A percentile compares a stretch with the other conserved stretches of the same genome.
Conservation (phyloP, 2,329 filamentous ascomycete genomes). For the Fonsecaea nubica region DNA sequence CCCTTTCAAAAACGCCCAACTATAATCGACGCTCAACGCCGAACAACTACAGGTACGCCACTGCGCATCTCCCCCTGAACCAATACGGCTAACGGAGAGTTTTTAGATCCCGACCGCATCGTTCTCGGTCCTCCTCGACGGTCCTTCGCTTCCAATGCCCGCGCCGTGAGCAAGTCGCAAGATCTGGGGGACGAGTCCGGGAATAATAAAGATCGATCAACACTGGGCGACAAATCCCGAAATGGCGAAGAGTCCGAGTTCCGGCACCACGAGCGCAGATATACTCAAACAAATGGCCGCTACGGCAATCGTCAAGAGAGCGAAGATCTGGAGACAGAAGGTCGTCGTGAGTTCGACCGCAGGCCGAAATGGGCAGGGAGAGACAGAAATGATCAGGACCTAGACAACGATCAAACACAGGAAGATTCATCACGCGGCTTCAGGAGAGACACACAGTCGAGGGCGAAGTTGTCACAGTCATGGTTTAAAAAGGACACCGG, state of each 20-base stretch:
- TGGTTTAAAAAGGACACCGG: conserved; percentile 71
- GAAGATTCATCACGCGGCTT: conserved; percentile 28
- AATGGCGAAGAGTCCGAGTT: conserved; percentile 26
- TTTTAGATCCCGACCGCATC: conserved; percentile 71
- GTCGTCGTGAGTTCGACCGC: conserved; percentile 35
- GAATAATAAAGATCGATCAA: conserved; percentile 20
- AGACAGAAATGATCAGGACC: conserved; percentile 35
- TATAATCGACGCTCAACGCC: conserved; percentile 54
- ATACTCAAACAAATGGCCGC: conserved; percentile 32
- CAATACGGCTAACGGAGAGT: conserved; percentile 39
- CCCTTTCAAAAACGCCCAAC: conserved; percentile 45
- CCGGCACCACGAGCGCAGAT: conserved; percentile 19
- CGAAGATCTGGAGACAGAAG: conserved; percentile 29
- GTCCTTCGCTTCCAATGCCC: conserved; percentile 73
- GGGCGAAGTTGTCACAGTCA: conserved; percentile 68
- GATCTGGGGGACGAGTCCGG: conserved; percentile 24
- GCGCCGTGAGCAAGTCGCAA: conserved; percentile 53
- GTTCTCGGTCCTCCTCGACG: conserved; percentile 84
- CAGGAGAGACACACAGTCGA: conserved; percentile 44
- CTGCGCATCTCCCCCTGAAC: conserved; percentile 41
- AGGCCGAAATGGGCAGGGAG: conserved; percentile 36
- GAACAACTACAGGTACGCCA: conserved; percentile 54
- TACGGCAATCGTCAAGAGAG: conserved; percentile 28
- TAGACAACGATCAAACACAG: conserved; percentile 27
- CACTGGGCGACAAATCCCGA: conserved; percentile 25